Evolutionary conservation across 2,329 filamentous ascomycete genomes (phyloP).

Genomic region (Stagonosporopsis chrysanthemi): DNA sequence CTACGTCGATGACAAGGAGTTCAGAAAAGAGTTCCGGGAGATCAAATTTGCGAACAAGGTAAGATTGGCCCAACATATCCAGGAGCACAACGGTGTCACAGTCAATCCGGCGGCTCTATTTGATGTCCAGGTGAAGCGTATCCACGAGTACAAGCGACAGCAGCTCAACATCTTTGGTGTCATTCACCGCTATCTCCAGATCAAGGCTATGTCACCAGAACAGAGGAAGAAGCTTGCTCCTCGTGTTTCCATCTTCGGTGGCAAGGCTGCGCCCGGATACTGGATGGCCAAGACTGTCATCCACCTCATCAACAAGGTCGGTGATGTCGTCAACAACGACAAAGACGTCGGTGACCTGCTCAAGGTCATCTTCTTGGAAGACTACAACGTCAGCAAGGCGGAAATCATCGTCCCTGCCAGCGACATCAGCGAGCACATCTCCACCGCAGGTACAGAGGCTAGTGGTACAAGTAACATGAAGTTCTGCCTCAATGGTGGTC

Average conservation of each 20-base stretch:
- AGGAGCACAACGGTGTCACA: constrained; percentile 76
- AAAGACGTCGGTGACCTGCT: constrained; percentile 89
- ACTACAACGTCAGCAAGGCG: constrained; percentile 99
- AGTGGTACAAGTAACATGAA: constrained; percentile 98
- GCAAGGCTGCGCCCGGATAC: constrained; percentile 96
- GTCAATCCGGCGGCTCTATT: constrained; percentile 91
- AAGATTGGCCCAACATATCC: constrained; percentile 89
- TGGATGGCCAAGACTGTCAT: constrained; percentile 99
- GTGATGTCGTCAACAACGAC: constrained; percentile 89
- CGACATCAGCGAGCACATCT: constrained; percentile 98
- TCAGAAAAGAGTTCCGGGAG: constrained; percentile 93
- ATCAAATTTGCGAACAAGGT: constrained; percentile 98
- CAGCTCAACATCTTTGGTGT: constrained; percentile 99
- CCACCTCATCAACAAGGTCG: constrained; percentile 92
- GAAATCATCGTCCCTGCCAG: constrained; percentile 95
- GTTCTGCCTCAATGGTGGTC: constrained; percentile 94
- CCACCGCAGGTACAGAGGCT: constrained; percentile 91
- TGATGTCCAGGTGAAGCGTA: constrained; percentile 97
- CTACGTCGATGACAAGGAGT: constrained; percentile 84
- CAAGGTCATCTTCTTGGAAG: constrained; percentile 96
- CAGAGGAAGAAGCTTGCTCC: constrained; percentile 87
- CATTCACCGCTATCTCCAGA: constrained; percentile 88
- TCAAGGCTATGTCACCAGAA: constrained; percentile 84
- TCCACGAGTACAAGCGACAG: constrained; percentile 99
- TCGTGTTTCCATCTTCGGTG: constrained; percentile 94